Percentiles rank a stretch among this genome's conserved stretches.
Evolutionary conservation across 2,329 filamentous ascomycete species (phyloP).

Genomic region (Aspergillus awamori): DNA sequence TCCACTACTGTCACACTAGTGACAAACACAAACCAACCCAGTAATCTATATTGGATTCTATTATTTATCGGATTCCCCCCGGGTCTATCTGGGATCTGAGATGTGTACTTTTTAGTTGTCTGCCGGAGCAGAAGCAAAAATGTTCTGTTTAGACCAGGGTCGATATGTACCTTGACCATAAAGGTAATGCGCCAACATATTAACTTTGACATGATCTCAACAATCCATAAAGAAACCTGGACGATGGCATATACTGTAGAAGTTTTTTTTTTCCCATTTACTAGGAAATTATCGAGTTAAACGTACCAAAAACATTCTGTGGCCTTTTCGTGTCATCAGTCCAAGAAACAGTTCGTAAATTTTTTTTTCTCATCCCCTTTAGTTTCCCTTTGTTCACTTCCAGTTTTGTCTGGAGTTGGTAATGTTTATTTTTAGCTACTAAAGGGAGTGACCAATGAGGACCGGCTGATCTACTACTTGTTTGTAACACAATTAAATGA

Average conservation of each 20-base stretch:
- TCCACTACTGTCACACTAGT: conserved; percentile 30
- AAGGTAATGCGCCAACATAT: not conserved
- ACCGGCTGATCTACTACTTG: conserved; percentile 25
- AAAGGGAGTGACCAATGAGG: conserved; percentile 19
- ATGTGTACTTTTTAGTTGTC: conserved; percentile 7
- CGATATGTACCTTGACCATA: conserved; percentile 1
- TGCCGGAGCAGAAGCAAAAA: conserved; percentile 1
- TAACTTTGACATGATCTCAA: not conserved
- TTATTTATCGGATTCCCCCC: conserved; percentile 14
- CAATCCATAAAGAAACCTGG: conserved; percentile 1
- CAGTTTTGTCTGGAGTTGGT: conserved; percentile 6
- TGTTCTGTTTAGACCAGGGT: not conserved
- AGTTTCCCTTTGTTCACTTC: not conserved
- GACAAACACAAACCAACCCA: conserved; percentile 29
- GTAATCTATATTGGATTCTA: conserved; percentile 18
- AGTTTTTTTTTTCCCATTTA: too few relatives aligned
- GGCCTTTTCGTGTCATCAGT: not conserved
- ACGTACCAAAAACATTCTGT: not conserved
- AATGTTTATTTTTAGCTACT: conserved; percentile 26
- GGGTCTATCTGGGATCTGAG: conserved; percentile 6
- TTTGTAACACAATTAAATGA: conserved; percentile 27
- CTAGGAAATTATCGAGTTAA: not conserved
- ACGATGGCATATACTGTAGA: not conserved
- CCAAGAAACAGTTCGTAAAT: conserved; percentile 4
- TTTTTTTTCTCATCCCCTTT: conserved; percentile 6